Base-by-base conservation (phyloP, 1,139 yeast genomes). In the Pichia sp. region DNA sequence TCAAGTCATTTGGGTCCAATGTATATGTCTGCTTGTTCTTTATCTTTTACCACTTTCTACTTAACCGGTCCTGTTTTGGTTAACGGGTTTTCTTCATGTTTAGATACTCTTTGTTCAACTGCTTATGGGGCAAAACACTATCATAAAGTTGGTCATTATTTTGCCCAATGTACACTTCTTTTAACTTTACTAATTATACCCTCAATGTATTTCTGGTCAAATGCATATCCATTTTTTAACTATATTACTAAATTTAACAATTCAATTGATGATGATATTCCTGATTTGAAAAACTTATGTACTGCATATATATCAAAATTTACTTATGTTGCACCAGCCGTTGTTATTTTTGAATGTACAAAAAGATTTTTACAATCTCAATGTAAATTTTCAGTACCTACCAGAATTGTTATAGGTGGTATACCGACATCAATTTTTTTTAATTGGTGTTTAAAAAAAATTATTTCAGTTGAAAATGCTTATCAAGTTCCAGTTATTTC, bases 401-500 rank as follows among this genome's bases (percentile, higher is more conserved):
- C 83, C 3, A 74, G 75, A 56, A 77, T 77, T 36, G 69, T 77
- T 45, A 58, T 71, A 11, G 48, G 76, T 27, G 76, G 80, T 55
- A 76, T 80, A 4, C 82, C 83, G 0, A 53, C 77, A 42, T 74
- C 77, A 54, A 71, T 77, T 0, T 51, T 67, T 22, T 65, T 77
- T 49, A 79, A 78, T 59, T 71, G 71, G 53, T 50, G 69, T 10
- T 66, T 79, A 41, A 53, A 74, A 74, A 1, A 46, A 74, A 46
- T 89, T 87, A 1, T 81, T 74, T 55, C 28, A 6, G 11, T 28
- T 16, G 28, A 25, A 30, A 18, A 38, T 16, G 13, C 30, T 10
- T 31, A 39, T 31, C 25, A 27, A 49, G 91, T 91, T 0, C 88
- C 93, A 0, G 89, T 95, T 3, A 67, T 81, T 13, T 81, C 89